Conservation (phyloP, 179 eudicot species). For the Beta corolliflora region DNA sequence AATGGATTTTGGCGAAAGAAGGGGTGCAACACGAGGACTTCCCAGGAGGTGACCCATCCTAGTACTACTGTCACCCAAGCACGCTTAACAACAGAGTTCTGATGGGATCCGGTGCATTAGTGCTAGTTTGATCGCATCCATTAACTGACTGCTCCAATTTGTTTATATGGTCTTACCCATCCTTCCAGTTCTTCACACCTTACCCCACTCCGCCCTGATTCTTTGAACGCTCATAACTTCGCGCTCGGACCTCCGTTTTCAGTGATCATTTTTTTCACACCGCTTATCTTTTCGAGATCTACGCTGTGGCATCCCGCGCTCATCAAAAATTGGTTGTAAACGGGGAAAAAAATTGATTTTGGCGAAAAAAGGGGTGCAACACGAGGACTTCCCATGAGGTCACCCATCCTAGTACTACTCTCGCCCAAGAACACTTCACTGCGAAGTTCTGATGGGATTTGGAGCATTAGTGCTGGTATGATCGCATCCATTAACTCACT, state of each 20-base stretch:
- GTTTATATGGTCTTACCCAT: neutral
- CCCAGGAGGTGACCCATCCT: slow-evolving; percentile 51
- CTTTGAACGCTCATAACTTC: no score
- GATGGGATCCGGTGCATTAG: slow-evolving; percentile 59
- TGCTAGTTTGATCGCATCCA: slow-evolving; percentile 53
- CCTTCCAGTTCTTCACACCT: no score
- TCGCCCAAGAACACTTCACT: slow-evolving; percentile 30
- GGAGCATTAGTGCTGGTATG: slow-evolving; percentile 28
- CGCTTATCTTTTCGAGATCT: no score
- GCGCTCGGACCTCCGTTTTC: no score
- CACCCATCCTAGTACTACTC: slow-evolving; percentile 44
- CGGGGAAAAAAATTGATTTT: no score
- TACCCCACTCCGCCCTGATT: no score
- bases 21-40: slow-evolving; percentile 71
- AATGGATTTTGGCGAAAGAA: neutral
- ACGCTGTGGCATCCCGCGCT: no score
- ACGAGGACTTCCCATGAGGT: slow-evolving; percentile 49
- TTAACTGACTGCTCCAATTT: neutral
- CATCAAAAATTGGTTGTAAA: rapidly evolving
- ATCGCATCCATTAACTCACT: slow-evolving; percentile 6
- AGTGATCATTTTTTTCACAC: no score
- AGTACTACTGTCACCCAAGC: slow-evolving; percentile 48
- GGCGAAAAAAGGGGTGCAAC: slow-evolving; percentile 44
- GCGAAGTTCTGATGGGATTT: slow-evolving; percentile 35
- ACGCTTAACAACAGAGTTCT: slow-evolving; percentile 45